Conservation (phyloP, 2,329 filamentous ascomycete species). For the Apiospora rasikravindrae region DNA sequence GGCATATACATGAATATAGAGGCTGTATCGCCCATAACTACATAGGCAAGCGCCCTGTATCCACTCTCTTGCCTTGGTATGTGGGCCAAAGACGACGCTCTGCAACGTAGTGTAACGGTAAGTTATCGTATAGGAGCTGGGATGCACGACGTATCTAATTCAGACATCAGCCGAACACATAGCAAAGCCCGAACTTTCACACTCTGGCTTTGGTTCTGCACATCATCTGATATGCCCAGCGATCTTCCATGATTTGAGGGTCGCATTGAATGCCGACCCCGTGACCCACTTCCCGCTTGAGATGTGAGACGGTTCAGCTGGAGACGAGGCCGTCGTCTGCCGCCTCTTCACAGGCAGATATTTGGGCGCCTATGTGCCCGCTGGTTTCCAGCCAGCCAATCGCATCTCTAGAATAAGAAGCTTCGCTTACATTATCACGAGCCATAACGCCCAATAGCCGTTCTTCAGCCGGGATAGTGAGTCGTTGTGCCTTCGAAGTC, state of each 20-base stretch:
- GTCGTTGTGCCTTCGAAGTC: neutral
- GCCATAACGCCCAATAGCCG: neutral
- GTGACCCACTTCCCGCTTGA: slow-evolving; percentile 6
- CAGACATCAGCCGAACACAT: neutral
- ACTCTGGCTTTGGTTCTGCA: neutral
- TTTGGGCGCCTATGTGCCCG: neutral
- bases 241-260: neutral
- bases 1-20: neutral
- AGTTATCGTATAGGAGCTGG: neutral
- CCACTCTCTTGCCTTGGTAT: neutral
- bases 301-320: slow-evolving; percentile 5
- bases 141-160: neutral
- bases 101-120: slow-evolving; percentile 3
- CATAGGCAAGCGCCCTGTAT: neutral
- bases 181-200: neutral
- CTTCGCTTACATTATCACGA: too few relatives aligned
- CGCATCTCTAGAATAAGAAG: neutral
- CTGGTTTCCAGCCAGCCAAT: neutral
- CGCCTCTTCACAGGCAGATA: neutral
- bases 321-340: neutral
- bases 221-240: neutral
- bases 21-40: neutral
- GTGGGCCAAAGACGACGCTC: neutral
- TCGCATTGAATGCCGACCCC: slow-evolving; percentile 1
- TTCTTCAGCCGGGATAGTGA: neutral